These are phyloP conservation scores for Candida chauliodis DNA, from an alignment of 805 yeast species.

Conservation along the genomic window DNA sequence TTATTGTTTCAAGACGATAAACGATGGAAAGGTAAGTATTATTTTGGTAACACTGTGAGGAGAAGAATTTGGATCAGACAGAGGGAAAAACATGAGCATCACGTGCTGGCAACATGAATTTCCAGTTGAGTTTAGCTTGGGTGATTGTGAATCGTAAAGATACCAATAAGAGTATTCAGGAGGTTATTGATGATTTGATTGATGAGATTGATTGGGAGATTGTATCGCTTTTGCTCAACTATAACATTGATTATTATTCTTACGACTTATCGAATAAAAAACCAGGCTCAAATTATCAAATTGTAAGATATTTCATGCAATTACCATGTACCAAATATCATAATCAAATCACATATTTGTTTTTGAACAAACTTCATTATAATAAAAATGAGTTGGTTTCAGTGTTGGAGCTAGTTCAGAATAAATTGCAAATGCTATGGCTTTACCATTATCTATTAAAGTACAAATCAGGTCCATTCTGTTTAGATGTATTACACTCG, in stretches of 20 bases:
- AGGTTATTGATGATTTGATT: constrained; percentile 1
- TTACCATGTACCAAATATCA: constrained; percentile 1
- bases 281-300: not conserved
- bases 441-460: constrained; percentile 7
- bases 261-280: constrained; percentile 2
- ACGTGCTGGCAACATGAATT: constrained; percentile 5
- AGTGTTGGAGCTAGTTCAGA: not conserved
- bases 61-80: constrained; percentile 61
- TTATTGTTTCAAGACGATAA: constrained; percentile 40
- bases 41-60: constrained; percentile 60
- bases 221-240: not conserved
- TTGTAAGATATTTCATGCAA: constrained; percentile 6
- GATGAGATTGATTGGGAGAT: constrained; percentile 8
- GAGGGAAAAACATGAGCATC: constrained; percentile 20
- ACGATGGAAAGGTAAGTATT: constrained; percentile 62
- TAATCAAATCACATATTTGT: constrained; percentile 3
- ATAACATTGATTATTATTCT: constrained; percentile 8
- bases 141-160: constrained; percentile 1
- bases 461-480: constrained; percentile 6
- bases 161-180: not conserved
- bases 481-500: constrained; percentile 5
- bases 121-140: constrained; percentile 5
- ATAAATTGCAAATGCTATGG: constrained; percentile 4
- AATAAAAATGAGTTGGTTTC: not conserved
- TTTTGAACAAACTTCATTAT: constrained; percentile 3